Evolutionary conservation across 129 eudicot species (phyloP).

Genomic region (Scalesia atractyloides): DNA sequence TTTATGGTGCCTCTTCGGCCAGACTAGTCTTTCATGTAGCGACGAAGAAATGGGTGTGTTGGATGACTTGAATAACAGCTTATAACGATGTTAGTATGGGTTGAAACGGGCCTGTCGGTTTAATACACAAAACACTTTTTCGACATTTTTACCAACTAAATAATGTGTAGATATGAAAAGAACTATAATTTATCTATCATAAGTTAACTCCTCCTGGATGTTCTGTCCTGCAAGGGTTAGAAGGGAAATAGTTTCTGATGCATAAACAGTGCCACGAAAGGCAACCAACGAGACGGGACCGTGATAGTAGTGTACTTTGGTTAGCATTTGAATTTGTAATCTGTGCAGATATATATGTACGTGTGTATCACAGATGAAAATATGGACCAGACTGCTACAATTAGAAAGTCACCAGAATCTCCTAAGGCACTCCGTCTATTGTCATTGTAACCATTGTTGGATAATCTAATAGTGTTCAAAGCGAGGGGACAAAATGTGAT

Average conservation of each 20-base stretch:
- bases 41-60: not conserved
- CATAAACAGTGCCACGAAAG: not conserved
- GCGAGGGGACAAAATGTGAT: constrained; percentile 27
- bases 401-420: constrained; percentile 8
- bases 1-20: not conserved
- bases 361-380: not conserved
- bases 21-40: not conserved
- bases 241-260: not conserved
- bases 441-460: constrained; percentile 13
- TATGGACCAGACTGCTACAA: constrained; percentile 8
- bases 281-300: not conserved
- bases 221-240: not conserved
- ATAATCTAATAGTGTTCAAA: constrained; percentile 29
- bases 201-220: not conserved
- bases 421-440: constrained; percentile 2
- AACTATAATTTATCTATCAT: not conserved
- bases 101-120: not conserved
- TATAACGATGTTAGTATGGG: not conserved
- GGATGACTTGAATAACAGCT: not conserved
- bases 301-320: not conserved
- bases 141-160: not conserved
- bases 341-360: not conserved
- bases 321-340: constrained; percentile 9
- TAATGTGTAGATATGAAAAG: not conserved
- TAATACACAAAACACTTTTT: not conserved